Base-by-base conservation (phyloP, 108 stramenopile species). In the Cyclostephanos tholiformis region DNA sequence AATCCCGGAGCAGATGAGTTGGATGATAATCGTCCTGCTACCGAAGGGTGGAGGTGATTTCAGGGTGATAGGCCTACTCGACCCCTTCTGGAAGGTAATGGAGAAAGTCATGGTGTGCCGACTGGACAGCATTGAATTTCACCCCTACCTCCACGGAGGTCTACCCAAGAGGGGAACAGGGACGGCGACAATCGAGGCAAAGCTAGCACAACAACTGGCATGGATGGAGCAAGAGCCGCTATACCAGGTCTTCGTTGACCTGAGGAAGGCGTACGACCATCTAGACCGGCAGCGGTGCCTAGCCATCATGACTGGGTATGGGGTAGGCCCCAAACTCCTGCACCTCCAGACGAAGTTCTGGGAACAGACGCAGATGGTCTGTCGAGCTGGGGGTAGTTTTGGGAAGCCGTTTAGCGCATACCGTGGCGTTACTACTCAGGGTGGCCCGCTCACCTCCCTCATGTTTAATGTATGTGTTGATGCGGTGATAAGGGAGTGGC, bases 181-280 rank as follows among this genome's bases (percentile, higher is more conserved):
- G 14, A 76, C 75, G 1, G 75, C 75, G 26, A 61, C 39, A 67
- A 59, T 69, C 20, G 38, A 76, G 44, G 68, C 52, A 8, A 76
- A 76, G 36, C 59, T 69, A 4, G n/a, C 29, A 25, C 67, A 69
- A 20, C 56, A 59, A 41, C 58, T 69, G 7, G 75, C 75, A 13
- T 29, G 17, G 20, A 36, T 61, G 14, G 55, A 55, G 26, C 17
- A 67, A 60, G 49, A 22, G 26, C 64, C 65, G 16, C 14, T 67
- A 19, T 65, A 53, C 27, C 29, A 49, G 36, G 51, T 74, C 64
- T 74, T 67, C 30, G 9, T 74, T 0, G 73, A 74, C 36, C 25
- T 74, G 48, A 23, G 32, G 16, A 74, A 74, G 39, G 73, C 65
- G 32, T 74, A 67, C 30, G 64, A 74, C 30, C 30, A 25, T 30